Conservation (phyloP, 2,329 filamentous ascomycete species). For the Sphaerostilbella broomeana region DNA sequence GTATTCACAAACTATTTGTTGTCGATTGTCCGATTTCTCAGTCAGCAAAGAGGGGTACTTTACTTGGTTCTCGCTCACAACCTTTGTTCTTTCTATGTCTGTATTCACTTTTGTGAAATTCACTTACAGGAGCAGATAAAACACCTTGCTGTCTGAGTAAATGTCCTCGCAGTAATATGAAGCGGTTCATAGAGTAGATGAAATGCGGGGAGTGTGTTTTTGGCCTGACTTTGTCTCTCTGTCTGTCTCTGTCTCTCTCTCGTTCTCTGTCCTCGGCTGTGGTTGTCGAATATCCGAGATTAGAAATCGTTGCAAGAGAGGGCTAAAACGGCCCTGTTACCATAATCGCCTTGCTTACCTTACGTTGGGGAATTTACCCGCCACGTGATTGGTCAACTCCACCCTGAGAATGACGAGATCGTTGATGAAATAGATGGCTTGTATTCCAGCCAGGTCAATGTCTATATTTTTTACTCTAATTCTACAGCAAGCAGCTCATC, state of each 20-base stretch:
- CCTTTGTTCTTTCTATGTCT: no score
- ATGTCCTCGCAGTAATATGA: constrained; percentile 1
- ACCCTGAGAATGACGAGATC: constrained; percentile 8
- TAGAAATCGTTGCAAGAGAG: no score
- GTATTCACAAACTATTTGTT: constrained; percentile 17
- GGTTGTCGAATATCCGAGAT: no score
- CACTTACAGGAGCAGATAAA: constrained; percentile 9
- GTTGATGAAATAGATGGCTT: constrained; percentile 5
- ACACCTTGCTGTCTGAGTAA: constrained; percentile 8
- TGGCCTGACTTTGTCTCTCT: no score
- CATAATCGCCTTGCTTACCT: no score
- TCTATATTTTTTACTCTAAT: background rate
- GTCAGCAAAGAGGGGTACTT: constrained; percentile 10
- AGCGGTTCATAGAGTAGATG: constrained; percentile 9
- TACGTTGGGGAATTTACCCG: no score
- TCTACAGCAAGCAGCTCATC: background rate
- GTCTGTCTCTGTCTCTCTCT: no score
- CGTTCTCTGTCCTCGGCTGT: no score
- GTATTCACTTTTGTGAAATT: background rate
- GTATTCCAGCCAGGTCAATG: background rate
- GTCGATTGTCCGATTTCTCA: constrained; percentile 1
- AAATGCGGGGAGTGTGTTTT: background rate
- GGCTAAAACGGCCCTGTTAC: background rate
- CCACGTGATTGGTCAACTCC: constrained; percentile 12
- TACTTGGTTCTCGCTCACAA: no score